phyloP scores from a whole-genome alignment of 2,329 filamentous ascomycete genomes.

The Diaporthe australafricana region DNA sequence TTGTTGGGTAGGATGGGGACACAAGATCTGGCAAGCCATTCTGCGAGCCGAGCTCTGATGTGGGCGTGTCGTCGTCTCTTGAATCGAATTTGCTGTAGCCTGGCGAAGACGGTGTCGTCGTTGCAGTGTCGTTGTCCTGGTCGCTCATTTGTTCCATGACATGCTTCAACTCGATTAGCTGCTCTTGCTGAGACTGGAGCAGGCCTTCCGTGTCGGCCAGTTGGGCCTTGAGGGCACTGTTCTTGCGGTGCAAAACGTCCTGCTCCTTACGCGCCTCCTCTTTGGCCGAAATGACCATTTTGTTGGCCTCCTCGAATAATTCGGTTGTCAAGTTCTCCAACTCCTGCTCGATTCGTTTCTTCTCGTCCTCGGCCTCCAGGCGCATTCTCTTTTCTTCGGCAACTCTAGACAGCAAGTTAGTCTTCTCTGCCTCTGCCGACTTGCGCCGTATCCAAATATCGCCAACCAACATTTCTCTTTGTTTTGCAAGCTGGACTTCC shows the following conservation, averaged over 20 bases:
- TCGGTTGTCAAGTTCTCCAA: conserved; percentile 90
- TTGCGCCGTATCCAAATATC: conserved; percentile 82
- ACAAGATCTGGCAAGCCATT: conserved; percentile 56
- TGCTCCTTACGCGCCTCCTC: conserved; percentile 89
- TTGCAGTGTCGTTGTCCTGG: conserved; percentile 76
- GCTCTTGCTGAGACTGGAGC: conserved; percentile 91
- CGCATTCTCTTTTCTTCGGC: conserved; percentile 75
- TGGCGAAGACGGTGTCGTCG: conserved; percentile 86
- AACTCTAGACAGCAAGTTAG: conserved; percentile 66
- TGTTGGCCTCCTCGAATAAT: conserved; percentile 98
- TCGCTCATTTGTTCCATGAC: conserved; percentile 92
- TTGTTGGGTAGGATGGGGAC: conserved; percentile 70
- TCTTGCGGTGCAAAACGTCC: conserved; percentile 83
- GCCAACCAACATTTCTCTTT: conserved; percentile 77
- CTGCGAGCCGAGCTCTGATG: conserved; percentile 50
- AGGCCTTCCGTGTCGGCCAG: conserved; percentile 88
- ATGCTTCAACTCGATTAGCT: conserved; percentile 88
- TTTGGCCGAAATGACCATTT: conserved; percentile 94
- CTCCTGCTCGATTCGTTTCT: conserved; percentile 91
- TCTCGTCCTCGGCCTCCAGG: conserved; percentile 78
- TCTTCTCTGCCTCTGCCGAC: conserved; percentile 79
- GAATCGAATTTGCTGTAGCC: conserved; percentile 77
- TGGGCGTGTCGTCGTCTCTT: conserved; percentile 57
- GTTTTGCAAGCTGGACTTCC: conserved; percentile 73
- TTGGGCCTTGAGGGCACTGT: conserved; percentile 87